Conservation (phyloP, 805 yeast species). For the Candida nitratophila region DNA sequence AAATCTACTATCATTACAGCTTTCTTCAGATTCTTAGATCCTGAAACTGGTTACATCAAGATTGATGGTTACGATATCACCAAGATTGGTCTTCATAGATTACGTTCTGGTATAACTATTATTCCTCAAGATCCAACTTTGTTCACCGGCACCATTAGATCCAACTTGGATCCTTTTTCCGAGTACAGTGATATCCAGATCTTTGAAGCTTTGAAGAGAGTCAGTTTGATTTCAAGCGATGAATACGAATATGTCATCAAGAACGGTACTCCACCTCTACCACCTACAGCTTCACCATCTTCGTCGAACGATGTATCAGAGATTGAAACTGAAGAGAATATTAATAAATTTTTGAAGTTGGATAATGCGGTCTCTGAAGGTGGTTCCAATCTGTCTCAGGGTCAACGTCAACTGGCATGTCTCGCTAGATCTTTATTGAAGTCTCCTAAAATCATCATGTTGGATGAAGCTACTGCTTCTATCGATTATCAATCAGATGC, state of each 20-base stretch:
- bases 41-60: constrained; percentile 63
- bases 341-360: constrained; percentile 62
- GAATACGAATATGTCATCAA: constrained; percentile 25
- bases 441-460: constrained; percentile 65
- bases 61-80: constrained; percentile 75
- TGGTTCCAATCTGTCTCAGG: constrained; percentile 76
- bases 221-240: constrained; percentile 48
- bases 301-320: background rate
- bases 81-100: constrained; percentile 56
- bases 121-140: constrained; percentile 86
- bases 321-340: constrained; percentile 38
- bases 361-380: constrained; percentile 59
- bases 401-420: constrained; percentile 78
- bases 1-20: constrained; percentile 96
- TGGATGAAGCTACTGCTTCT: constrained; percentile 85
- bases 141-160: constrained; percentile 69
- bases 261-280: constrained; percentile 16
- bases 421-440: constrained; percentile 68
- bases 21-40: constrained; percentile 73
- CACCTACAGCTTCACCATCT: constrained; percentile 14
- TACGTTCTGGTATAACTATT: constrained; percentile 73
- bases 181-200: constrained; percentile 56
- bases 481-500: constrained; percentile 81
- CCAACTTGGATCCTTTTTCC: constrained; percentile 68
- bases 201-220: constrained; percentile 68